Evolutionary conservation across 306 rosid species (phyloP), one percentile per base, ranked within the genome.

Genomic region (Clitoria ternatea): DNA sequence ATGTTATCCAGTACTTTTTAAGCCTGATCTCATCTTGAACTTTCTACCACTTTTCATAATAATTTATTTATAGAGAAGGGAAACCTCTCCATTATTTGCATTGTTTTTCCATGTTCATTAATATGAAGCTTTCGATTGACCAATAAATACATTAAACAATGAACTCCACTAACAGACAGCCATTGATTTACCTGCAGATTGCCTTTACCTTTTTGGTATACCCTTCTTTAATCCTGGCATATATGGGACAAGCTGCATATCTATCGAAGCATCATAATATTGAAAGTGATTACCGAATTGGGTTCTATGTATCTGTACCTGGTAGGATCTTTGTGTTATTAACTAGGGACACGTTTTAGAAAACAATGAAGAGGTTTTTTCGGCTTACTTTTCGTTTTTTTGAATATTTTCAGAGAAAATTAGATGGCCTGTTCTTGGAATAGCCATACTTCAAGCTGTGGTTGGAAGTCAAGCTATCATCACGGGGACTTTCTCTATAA

Each of bases 211-310:
- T 74, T 30, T 72, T 90, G 79, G 97, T 90, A 76, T 90, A 90
- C 75, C 97, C 97, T 10, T 80, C 88, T 61, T 77, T 90, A 57
- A 65, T 88, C 60, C 90, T 90, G 24, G 97, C 97, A 6, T 90
- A 90, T 47, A 90, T 90, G 97, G 97, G 97, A 32, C 97, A 90
- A 79, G 97, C 97, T 39, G 97, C 97, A 7, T 90, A 86, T 78
- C 85, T 90, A 10, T 90, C 97, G 39, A 39, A 49, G 40, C 89
- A 90, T 55, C 89, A 86, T 59, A 33, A 3, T 47, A 12, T 57
- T 24, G 54, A 45, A 40, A 44, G 57, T 10, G 73, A 77, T 26
- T 73, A 53, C 53, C 60, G 17, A 7, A 78, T 90, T 33, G 91
- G 92, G 49, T 90, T 88, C 77, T 90, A 90, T 48, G 83, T 84